Evolutionary conservation across 2,329 filamentous ascomycete species (phyloP).

Genomic region (Fusarium sp.): DNA sequence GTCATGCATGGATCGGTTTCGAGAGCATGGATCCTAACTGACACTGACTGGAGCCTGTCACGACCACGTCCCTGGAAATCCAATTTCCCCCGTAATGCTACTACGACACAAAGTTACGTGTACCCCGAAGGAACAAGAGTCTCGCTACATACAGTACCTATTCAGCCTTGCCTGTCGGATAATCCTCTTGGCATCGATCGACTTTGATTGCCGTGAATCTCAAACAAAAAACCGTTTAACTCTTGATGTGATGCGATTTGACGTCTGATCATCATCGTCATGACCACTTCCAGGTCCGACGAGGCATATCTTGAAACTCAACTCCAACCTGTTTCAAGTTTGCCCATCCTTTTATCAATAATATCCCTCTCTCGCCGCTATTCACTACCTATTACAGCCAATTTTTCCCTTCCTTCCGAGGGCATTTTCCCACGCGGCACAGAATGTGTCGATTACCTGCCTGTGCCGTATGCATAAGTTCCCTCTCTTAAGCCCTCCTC

Average conservation of each 20-base stretch:
- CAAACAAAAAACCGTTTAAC: not conserved
- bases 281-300: slow-evolving; percentile 26
- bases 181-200: slow-evolving; percentile 1
- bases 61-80: slow-evolving; percentile 39
- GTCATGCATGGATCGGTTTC: slow-evolving; percentile 32
- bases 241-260: not conserved
- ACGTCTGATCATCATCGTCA: slow-evolving; percentile 9
- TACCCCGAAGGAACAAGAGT: not conserved
- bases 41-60: slow-evolving; percentile 38
- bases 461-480: slow-evolving; percentile 10
- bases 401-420: not conserved
- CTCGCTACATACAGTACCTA: too few species aligned
- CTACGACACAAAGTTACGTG: not conserved
- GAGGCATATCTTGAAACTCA: slow-evolving; percentile 41
- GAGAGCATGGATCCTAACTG: slow-evolving; percentile 30
- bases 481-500: slow-evolving; percentile 11
- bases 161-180: slow-evolving; percentile 11
- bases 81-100: slow-evolving; percentile 33
- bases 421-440: not conserved
- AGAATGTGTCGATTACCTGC: not conserved
- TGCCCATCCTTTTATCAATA: slow-evolving; percentile 7
- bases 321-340: slow-evolving; percentile 32
- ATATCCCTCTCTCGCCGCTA: slow-evolving; percentile 18
- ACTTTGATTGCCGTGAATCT: not conserved
- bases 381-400: not conserved